Base-by-base conservation (phyloP, 176 grass and related monocot genomes). In the Miscanthus lutarioriparius region DNA sequence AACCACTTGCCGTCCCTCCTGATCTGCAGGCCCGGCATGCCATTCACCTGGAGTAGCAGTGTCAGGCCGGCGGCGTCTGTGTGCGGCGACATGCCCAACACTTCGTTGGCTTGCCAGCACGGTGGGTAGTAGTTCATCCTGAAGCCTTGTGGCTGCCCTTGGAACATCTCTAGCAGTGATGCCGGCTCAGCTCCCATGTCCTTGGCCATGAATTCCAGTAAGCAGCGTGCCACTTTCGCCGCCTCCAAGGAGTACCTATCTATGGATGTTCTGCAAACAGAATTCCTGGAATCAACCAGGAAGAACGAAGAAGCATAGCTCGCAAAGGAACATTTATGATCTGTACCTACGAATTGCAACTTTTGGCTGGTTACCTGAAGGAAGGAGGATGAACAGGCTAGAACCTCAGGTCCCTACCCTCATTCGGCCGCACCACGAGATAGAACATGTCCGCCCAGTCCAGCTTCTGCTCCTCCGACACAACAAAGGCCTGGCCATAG, bases 111-210 rank as follows among this genome's bases (percentile, higher is more conserved):
- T 54, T 85, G 73, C 9, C 72, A 74, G 68, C 92, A 94, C 5
- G 86, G 83, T 1, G 89, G 92, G 48, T 94, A 94, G 81, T 94
- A 91, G 39, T 86, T 91, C 63, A 86, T 85, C 78, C 87, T 89
- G 8, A 94, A 27, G 51, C 16, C 67, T 48, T 91, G 92, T 5
- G 74, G 70, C 27, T 80, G 64, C n/a, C 80, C 92, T 58, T 69
- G 49, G 47, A 86, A 87, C 48, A 62, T 77, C 4, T 36, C 45
- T 10, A 78, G 61, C 27, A 91, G 65, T 17, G 59, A 65, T 78
- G 87, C 67, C 14, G 86, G 59, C 66, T 74, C 16, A 4, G 87
- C 43, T 37, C 89, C 84, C 71, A 91, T 78, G 76, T 94, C 83
- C 77, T 72, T 82, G 20, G 80, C 84, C 41, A 89, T 82, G 59